Evolutionary conservation across 257 asterid species (phyloP).

Genomic region (Ballota nigra): DNA sequence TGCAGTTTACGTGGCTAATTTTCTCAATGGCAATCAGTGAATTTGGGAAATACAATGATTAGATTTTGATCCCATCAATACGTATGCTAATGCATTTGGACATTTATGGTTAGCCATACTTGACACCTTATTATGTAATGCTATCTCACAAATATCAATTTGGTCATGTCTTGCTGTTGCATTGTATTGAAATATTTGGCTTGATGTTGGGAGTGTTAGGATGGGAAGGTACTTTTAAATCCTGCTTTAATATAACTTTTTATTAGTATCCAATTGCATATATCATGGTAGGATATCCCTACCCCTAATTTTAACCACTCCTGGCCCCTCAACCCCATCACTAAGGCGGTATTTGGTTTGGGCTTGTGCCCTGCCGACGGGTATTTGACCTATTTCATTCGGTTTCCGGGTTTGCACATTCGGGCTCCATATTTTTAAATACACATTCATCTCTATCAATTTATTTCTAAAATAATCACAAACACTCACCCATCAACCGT

Average conservation of each 20-base stretch:
- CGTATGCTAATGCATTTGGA: conserved; percentile 27
- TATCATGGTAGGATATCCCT: neutral
- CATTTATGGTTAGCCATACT: conserved; percentile 31
- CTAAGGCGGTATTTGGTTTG: neutral
- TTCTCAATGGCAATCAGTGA: neutral
- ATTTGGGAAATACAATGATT: conserved; percentile 7
- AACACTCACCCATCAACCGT: too few relatives aligned
- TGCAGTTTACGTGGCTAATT: neutral
- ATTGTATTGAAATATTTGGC: conserved; percentile 20
- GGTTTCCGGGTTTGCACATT: too few relatives aligned
- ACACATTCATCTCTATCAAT: too few relatives aligned
- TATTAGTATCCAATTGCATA: neutral
- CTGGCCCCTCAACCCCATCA: conserved; percentile 1
- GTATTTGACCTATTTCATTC: too few relatives aligned
- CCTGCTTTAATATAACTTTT: neutral
- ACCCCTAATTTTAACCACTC: neutral
- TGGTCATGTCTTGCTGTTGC: conserved; percentile 40
- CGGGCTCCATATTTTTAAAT: too few relatives aligned
- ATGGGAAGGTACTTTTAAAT: neutral
- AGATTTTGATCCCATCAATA: conserved; percentile 23
- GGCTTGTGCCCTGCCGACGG: too few relatives aligned
- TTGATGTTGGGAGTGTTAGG: conserved; percentile 6
- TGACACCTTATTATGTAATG: conserved; percentile 11
- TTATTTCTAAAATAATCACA: too few relatives aligned
- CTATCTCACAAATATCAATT: conserved; percentile 29